A percentile compares a stretch with the other conserved stretches of the same genome.
These are phyloP conservation scores for Saccharomycopsis synnaedendra DNA, from an alignment of 805 yeast species.

Conservation along the genomic window DNA sequence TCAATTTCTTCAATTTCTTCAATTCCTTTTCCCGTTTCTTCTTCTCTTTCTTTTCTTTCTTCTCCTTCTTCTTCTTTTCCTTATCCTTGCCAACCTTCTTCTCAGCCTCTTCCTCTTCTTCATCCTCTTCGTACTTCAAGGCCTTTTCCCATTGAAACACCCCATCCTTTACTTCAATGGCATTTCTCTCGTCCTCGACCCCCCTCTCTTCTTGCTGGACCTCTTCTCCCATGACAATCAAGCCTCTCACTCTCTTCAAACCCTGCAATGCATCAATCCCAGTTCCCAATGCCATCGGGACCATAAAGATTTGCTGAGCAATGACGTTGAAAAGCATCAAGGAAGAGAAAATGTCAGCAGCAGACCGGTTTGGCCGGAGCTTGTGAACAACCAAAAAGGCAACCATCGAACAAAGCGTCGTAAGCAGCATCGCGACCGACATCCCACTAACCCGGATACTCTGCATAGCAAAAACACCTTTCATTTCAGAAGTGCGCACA, in stretches of 20 bases:
- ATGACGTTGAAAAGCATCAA: slow-evolving; percentile 54
- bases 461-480: slow-evolving; percentile 44
- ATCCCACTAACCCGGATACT: slow-evolving; percentile 41
- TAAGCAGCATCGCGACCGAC: slow-evolving; percentile 39
- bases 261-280: slow-evolving; percentile 60
- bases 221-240: slow-evolving; percentile 38
- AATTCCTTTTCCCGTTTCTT: background rate
- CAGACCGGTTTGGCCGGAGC: slow-evolving; percentile 27
- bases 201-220: slow-evolving; percentile 20
- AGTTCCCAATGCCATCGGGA: slow-evolving; percentile 61
- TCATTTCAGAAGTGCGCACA: slow-evolving; percentile 48
- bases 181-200: slow-evolving; percentile 21
- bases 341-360: slow-evolving; percentile 62
- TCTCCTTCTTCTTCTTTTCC: slow-evolving; percentile 17
- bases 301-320: slow-evolving; percentile 49
- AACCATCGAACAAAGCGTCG: slow-evolving; percentile 46
- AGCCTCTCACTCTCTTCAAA: slow-evolving; percentile 42
- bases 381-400: slow-evolving; percentile 34
- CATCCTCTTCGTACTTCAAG: slow-evolving; percentile 38
- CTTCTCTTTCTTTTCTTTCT: slow-evolving; percentile 14
- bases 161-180: slow-evolving; percentile 13
- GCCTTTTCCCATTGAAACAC: slow-evolving; percentile 24
- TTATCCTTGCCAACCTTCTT: slow-evolving; percentile 18
- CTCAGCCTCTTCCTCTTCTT: slow-evolving; percentile 52
- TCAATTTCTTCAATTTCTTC: background rate